Evolutionary conservation across 345 rosid genomes (phyloP).

Genomic region (Eucalyptus melliodora): DNA sequence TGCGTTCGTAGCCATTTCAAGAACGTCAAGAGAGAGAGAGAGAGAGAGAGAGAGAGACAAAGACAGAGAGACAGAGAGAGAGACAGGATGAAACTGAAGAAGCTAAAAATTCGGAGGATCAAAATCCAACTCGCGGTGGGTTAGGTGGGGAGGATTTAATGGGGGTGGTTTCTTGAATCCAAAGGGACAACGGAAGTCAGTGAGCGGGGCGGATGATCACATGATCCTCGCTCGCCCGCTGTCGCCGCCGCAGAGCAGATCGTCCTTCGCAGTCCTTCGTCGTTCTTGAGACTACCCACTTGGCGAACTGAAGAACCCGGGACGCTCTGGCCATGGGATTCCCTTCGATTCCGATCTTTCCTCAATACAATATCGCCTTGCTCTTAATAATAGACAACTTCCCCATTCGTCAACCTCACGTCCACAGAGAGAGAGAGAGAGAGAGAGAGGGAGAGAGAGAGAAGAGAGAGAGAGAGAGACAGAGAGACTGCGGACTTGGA

Average conservation of each 20-base stretch:
- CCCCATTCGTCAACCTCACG: neutral
- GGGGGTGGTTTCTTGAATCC: neutral
- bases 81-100: neutral
- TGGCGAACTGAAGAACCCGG: neutral
- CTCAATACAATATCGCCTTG: neutral
- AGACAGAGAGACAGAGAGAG: neutral
- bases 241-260: neutral
- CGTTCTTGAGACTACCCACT: neutral
- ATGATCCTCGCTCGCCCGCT: slow-evolving; percentile 38
- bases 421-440: neutral
- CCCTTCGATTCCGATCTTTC: neutral
- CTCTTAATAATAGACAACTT: neutral
- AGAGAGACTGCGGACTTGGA: neutral
- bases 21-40: neutral
- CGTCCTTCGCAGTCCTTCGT: neutral
- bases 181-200: neutral
- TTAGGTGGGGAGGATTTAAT: neutral
- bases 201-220: slow-evolving; percentile 44
- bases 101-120: neutral
- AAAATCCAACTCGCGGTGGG: neutral
- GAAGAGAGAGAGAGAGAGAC: neutral
- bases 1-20: slow-evolving; percentile 15
- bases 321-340: neutral
- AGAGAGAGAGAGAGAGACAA: neutral
- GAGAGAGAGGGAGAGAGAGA: neutral